Evolutionary conservation across 225 moss, liverwort and hornwort genomes (phyloP).

Genomic region (Antitrichia curtipendula): DNA sequence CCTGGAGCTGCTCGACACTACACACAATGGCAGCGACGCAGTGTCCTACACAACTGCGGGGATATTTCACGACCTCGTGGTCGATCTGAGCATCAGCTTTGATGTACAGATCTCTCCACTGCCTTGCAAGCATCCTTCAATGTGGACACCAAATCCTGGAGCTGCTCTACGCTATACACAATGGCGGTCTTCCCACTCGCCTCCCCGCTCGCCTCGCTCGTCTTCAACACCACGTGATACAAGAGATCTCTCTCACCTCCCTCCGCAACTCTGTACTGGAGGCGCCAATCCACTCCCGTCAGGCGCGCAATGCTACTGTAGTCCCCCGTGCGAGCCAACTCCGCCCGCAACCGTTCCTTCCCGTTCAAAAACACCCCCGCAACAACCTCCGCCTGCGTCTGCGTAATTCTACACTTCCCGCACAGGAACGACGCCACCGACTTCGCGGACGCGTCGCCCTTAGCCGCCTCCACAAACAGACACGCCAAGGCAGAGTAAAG

Average conservation of each 20-base stretch:
- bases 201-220: slow-evolving; percentile 13
- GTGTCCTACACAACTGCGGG: not conserved
- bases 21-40: slow-evolving; percentile 24
- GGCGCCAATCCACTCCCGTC: slow-evolving; percentile 54
- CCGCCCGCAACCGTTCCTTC: slow-evolving; percentile 45
- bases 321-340: slow-evolving; percentile 34
- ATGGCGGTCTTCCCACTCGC: slow-evolving; percentile 31
- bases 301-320: slow-evolving; percentile 35
- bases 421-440: slow-evolving; percentile 34
- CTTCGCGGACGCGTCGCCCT: slow-evolving; percentile 32
- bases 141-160: slow-evolving; percentile 58
- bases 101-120: slow-evolving; percentile 44
- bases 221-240: slow-evolving; percentile 56
- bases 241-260: slow-evolving; percentile 45
- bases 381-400: slow-evolving; percentile 30
- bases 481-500: slow-evolving; percentile 61
- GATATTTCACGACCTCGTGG: not conserved
- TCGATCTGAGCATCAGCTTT: not conserved
- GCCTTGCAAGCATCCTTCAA: slow-evolving; percentile 81
- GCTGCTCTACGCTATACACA: slow-evolving; percentile 61
- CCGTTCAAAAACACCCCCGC: slow-evolving; percentile 23
- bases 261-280: slow-evolving; percentile 49
- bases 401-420: slow-evolving; percentile 37
- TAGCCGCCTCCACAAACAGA: slow-evolving; percentile 64
- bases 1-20: slow-evolving; percentile 63